These are phyloP conservation scores for Pythium brassicae DNA, from an alignment of 352 stramenopile genomes.

Conservation along the genomic window DNA sequence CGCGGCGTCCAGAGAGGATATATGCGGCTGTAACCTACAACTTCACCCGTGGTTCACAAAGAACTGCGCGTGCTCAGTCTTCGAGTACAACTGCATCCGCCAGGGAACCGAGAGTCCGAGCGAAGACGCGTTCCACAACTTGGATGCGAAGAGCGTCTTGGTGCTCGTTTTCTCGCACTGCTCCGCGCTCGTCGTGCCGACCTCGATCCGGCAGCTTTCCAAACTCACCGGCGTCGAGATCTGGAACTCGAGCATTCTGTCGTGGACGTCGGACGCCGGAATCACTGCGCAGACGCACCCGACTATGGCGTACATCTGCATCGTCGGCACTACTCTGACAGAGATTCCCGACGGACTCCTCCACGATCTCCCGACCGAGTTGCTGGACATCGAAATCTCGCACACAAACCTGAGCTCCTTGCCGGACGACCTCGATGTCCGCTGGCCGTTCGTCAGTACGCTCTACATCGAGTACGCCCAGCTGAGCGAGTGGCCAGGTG, in stretches of 20 bases:
- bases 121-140: neutral
- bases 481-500: slow-evolving; percentile 4
- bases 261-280: slow-evolving; percentile 11
- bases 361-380: slow-evolving; percentile 10
- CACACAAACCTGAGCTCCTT: slow-evolving; percentile 16
- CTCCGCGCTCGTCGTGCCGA: slow-evolving; percentile 12
- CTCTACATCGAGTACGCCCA: slow-evolving; percentile 21
- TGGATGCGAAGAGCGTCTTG: slow-evolving; percentile 15
- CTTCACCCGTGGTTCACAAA: slow-evolving; percentile 9
- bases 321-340: slow-evolving; percentile 17
- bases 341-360: slow-evolving; percentile 10
- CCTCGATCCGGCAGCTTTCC: slow-evolving; percentile 11
- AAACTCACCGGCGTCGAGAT: slow-evolving; percentile 23
- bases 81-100: slow-evolving; percentile 13
- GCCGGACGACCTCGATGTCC: slow-evolving; percentile 15
- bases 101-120: neutral
- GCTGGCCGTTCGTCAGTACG: slow-evolving; percentile 10
- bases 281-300: slow-evolving; percentile 7
- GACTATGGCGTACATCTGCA: slow-evolving; percentile 14
- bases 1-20: neutral
- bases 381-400: slow-evolving; percentile 21
- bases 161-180: slow-evolving; percentile 22
- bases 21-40: slow-evolving; percentile 9
- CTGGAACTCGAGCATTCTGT: slow-evolving; percentile 17
- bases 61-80: slow-evolving; percentile 17